These are phyloP conservation scores for Phylloporus sp. DNA, from an alignment of 768 basidiomycete genomes.

Conservation along the genomic window DNA sequence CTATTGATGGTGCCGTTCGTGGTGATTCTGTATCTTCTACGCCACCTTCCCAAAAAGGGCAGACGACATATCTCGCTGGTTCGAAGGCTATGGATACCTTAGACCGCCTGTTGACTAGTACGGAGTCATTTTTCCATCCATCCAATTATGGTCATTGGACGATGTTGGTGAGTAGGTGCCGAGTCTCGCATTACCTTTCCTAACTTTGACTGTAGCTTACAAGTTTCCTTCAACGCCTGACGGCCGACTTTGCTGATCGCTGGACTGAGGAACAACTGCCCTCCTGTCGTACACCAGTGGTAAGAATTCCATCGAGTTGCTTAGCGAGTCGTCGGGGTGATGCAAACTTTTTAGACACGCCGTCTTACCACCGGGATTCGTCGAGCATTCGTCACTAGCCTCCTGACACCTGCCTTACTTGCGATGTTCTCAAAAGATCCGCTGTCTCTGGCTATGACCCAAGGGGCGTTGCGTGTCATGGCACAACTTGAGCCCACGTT, in stretches of 20 bases:
- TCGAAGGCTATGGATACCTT: slow-evolving; percentile 86
- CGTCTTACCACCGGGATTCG: slow-evolving; percentile 80
- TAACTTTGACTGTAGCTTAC: slow-evolving; percentile 48
- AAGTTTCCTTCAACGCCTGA: slow-evolving; percentile 76
- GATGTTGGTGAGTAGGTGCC: slow-evolving; percentile 17
- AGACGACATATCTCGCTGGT: slow-evolving; percentile 67
- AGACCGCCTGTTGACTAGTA: slow-evolving; percentile 84
- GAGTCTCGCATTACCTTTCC: background rate
- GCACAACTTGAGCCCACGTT: slow-evolving; percentile 77
- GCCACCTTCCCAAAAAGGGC: slow-evolving; percentile 54
- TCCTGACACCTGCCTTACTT: slow-evolving; percentile 84
- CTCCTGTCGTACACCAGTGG: slow-evolving; percentile 75
- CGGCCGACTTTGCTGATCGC: slow-evolving; percentile 75
- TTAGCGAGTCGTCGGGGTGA: background rate
- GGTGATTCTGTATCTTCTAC: slow-evolving; percentile 50
- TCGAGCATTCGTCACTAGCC: slow-evolving; percentile 71
- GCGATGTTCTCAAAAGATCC: slow-evolving; percentile 90
- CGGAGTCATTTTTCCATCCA: slow-evolving; percentile 94
- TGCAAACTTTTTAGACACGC: slow-evolving; percentile 44
- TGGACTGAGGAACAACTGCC: slow-evolving; percentile 73
- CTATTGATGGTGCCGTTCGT: slow-evolving; percentile 68
- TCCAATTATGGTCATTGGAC: slow-evolving; percentile 90
- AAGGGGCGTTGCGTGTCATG: slow-evolving; percentile 73
- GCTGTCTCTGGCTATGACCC: slow-evolving; percentile 74
- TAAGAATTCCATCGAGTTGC: slow-evolving; percentile 24